A percentile compares a stretch with the other conserved stretches of the same genome.
These are phyloP conservation scores for Aspergillus brunneoviolaceus DNA, from an alignment of 2,329 filamentous ascomycete genomes.

Conservation along the genomic window DNA sequence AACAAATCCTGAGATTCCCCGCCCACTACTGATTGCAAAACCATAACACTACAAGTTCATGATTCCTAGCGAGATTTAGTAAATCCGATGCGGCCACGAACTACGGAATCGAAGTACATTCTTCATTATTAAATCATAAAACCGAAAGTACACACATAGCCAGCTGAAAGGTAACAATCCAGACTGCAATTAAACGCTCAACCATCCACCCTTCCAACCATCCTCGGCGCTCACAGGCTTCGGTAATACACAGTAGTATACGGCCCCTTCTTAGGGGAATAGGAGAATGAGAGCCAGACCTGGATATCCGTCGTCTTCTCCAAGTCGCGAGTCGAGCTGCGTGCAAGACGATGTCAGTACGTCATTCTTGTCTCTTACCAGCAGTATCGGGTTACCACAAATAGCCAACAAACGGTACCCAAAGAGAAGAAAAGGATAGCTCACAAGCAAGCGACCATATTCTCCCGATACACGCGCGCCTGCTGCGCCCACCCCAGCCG, in stretches of 20 bases:
- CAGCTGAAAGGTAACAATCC: neutral
- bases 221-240: neutral
- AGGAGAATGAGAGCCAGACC: neutral
- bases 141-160: too few species aligned
- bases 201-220: too few species aligned
- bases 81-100: too few species aligned
- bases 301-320: neutral
- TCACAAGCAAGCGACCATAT: neutral
- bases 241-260: neutral
- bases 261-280: neutral
- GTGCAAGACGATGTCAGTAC: neutral
- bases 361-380: neutral
- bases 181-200: too few species aligned
- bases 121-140: too few species aligned
- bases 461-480: neutral
- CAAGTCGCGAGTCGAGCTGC: neutral
- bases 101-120: too few species aligned
- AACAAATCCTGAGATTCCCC: fast-evolving
- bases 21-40: too few species aligned
- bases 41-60: too few species aligned
- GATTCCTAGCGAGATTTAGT: too few species aligned
- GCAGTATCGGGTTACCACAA: too few species aligned
- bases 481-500: neutral
- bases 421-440: neutral
- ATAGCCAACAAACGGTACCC: too few species aligned